A percentile compares a stretch with the other conserved stretches of the same genome.
These are phyloP conservation scores for Arxiozyma telluris DNA, from an alignment of 1,139 yeast species.

Conservation along the genomic window DNA sequence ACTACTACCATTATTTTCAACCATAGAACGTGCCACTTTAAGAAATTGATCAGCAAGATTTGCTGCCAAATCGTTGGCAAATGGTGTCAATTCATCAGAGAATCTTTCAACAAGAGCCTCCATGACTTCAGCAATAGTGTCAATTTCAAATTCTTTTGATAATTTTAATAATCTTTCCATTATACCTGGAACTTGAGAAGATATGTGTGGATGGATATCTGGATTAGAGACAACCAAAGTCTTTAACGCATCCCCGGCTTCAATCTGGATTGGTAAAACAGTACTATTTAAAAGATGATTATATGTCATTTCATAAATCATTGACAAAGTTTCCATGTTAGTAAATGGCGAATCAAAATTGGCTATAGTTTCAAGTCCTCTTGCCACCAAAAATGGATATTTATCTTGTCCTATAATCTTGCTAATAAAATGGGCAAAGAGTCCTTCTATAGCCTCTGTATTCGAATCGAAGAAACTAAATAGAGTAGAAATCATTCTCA, in stretches of 20 bases:
- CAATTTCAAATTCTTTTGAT: conserved; percentile 78
- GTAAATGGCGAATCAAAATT: conserved; percentile 48
- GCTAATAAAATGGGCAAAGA: conserved; percentile 54
- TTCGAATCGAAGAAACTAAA: conserved; percentile 54
- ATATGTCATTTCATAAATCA: conserved; percentile 52
- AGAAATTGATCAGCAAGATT: conserved; percentile 73
- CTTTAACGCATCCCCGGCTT: conserved; percentile 82
- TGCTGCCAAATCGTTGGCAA: conserved; percentile 75
- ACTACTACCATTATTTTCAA: conserved; percentile 39
- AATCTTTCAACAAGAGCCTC: conserved; percentile 90
- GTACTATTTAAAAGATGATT: conserved; percentile 29
- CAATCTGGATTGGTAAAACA: conserved; percentile 70
- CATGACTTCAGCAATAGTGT: conserved; percentile 79
- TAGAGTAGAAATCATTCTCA: conserved; percentile 69
- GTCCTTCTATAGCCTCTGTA: conserved; percentile 58
- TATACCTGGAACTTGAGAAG: conserved; percentile 64
- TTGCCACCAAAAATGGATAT: conserved; percentile 67
- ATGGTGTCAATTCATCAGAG: conserved; percentile 82
- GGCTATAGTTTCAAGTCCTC: conserved; percentile 72
- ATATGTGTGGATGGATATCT: conserved; percentile 60
- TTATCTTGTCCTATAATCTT: conserved; percentile 55
- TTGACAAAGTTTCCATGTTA: conserved; percentile 45
- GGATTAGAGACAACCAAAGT: conserved; percentile 56
- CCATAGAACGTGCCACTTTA: conserved; percentile 57
- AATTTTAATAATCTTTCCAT: conserved; percentile 72